Evolutionary conservation across 1,284 basidiomycete species (phyloP).

Genomic region (Leccinum colubrinum): DNA sequence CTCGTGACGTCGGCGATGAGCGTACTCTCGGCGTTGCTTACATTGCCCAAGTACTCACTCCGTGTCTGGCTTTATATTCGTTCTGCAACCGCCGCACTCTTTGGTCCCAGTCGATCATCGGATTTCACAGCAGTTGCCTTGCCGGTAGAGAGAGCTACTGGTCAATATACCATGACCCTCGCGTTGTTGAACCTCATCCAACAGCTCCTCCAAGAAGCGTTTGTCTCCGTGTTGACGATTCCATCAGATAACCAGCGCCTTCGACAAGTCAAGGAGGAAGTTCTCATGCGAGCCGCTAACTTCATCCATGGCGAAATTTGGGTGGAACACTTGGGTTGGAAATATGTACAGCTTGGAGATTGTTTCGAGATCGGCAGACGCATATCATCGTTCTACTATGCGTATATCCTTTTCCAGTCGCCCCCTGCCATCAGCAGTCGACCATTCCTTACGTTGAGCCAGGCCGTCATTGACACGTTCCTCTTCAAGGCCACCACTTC

Average conservation of each 20-base stretch:
- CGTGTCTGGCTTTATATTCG: slow-evolving; percentile 86
- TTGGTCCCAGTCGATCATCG: slow-evolving; percentile 56
- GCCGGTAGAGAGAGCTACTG: slow-evolving; percentile 66
- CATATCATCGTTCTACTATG: slow-evolving; percentile 68
- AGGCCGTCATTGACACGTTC: slow-evolving; percentile 63
- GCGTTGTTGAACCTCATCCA: slow-evolving; percentile 76
- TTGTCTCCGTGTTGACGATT: slow-evolving; percentile 51
- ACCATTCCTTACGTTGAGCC: slow-evolving; percentile 58
- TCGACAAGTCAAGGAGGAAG: slow-evolving; percentile 76
- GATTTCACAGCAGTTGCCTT: slow-evolving; percentile 67
- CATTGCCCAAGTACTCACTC: slow-evolving; percentile 70
- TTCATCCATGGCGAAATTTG: slow-evolving; percentile 86
- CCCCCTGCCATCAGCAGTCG: slow-evolving; percentile 50
- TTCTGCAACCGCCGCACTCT: slow-evolving; percentile 69
- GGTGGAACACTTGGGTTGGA: slow-evolving; percentile 82
- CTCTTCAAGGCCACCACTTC: slow-evolving; percentile 70
- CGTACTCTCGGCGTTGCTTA: slow-evolving; percentile 75
- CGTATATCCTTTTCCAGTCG: slow-evolving; percentile 62
- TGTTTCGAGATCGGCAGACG: slow-evolving; percentile 77
- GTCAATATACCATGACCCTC: slow-evolving; percentile 78
- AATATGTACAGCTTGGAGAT: slow-evolving; percentile 74
- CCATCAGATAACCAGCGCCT: slow-evolving; percentile 57
- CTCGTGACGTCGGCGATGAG: slow-evolving; percentile 80
- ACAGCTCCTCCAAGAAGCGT: slow-evolving; percentile 73
- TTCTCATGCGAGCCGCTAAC: slow-evolving; percentile 70